Evolutionary conservation across 495 filamentous ascomycete genomes (phyloP), one percentile per base, ranked within the genome.

Genomic region (Daldinia loculata): DNA sequence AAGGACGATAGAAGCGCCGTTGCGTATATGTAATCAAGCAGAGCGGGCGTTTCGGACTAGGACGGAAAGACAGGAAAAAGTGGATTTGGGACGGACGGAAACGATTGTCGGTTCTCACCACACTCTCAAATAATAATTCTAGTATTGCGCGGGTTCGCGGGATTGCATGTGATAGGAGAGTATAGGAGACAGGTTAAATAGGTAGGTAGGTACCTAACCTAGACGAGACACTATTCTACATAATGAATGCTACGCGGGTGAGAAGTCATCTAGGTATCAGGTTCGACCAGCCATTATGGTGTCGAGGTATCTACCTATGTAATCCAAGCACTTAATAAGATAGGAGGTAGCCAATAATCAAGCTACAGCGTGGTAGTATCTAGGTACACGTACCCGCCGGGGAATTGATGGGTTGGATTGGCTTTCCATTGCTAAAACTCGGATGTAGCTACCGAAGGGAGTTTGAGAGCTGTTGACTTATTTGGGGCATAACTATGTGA

Each of bases 391-490:
- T 29, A 29, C 5, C 27, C 27, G 27, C 27, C 27, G 27, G 27
- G 27, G 27, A 6, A 29, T 29, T 29, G 4, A 6, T 26, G 3
- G 24, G 24, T 26, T 26, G 24, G 24, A 26, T 26, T 26, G 24
- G 24, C 24, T 29, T 29, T 29, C 27, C 27, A 29, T 7, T 45
- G n/a, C 41, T 17, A 45, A 45, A 4, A 56, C 59, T 70, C 69
- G 69, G 69, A 59, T 71, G 32, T 39, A 52, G 41, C 58, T 71
- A 59, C 69, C 69, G 57, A 67, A 71, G 63, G 51, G 30, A 34
- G 68, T 30, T 50, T 26, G 29, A 62, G 36, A 43, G 22, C 38
- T 34, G 12, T 29, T 17, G 17, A 24, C 50, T 52, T 19, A 15
- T 24, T 27, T 6, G 12, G 29, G n/a, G 32, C 15, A 22, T 8